Base-by-base conservation (phyloP, 2,329 filamentous ascomycete species). In the Ciborinia camelliae region DNA sequence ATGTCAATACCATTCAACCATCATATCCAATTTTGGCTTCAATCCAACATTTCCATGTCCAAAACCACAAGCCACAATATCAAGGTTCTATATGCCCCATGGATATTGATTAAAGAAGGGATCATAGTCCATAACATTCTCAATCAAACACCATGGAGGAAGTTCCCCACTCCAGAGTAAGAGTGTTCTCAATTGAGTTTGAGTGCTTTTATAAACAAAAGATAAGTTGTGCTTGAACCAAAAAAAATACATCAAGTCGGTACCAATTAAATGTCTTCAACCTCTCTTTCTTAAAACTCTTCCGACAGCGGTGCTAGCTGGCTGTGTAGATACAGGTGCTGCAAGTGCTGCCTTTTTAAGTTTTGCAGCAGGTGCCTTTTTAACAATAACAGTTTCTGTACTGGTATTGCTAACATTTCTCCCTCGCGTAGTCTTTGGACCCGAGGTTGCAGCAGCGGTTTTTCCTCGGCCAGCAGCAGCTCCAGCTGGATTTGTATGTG, bases 361-460 rank as follows among this genome's bases (percentile, higher is more conserved):
- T 32, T 15, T 57, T 45, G 39, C 39, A 3, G 75, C 71, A 1
- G 79, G 73, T 1, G 80, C 75, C 26, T 70, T 75, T 30, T 78
- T 80, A 28, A 90, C 85, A 0, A 88, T 90, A 9, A 84, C 83
- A 18, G 65, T 71, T 23, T 50, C 48, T 12, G 64, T 65, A 18
- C 66, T 67, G 12, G 83, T 75, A 26, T 88, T 85, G 70, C 86
- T 90, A 20, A 83, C 81, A 71, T 88, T 90, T 72, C 84, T 81
- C 67, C 82, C 81, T 66, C 81, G 80, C 41, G 82, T 83, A 26
- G 77, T 77, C 32, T 78, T 78, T 3, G 77, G 71, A n/a, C 77
- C 71, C 26, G 79, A 71, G 30, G 77, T 67, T 26, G 79, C 74
- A 37, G 79, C 74, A 45, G 65, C 61, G 20, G 70, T 57, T 67